Evolutionary conservation across 495 filamentous ascomycete genomes (phyloP).

Genomic region (Penicillium samsonianum): DNA sequence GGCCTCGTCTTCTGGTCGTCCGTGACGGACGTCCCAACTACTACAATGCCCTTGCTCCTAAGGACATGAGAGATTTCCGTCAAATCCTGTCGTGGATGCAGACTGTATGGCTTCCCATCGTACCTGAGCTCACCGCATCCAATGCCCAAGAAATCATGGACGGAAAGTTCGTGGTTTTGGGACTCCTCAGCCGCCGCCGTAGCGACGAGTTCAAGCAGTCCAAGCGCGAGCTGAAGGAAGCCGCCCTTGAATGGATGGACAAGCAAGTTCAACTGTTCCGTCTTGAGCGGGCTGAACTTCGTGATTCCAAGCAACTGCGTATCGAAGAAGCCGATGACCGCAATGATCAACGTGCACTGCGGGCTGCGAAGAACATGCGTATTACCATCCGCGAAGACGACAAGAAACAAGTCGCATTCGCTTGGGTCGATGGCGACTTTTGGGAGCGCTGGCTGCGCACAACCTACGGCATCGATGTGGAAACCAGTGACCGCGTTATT

Average conservation of each 20-base stretch:
- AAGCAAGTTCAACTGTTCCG: constrained; percentile 88
- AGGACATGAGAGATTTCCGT: constrained; percentile 84
- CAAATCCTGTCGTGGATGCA: constrained; percentile 90
- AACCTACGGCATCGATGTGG: constrained; percentile 87
- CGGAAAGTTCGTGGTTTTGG: constrained; percentile 87
- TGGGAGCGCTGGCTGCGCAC: constrained; percentile 96
- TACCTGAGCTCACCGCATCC: constrained; percentile 87
- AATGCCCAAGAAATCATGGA: constrained; percentile 96
- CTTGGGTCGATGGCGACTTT: constrained; percentile 97
- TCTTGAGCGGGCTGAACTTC: constrained; percentile 84
- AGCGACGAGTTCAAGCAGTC: constrained; percentile 74
- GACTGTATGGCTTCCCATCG: constrained; percentile 94
- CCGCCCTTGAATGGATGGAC: constrained; percentile 96
- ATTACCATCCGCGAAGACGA: constrained; percentile 86
- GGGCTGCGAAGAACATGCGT: constrained; percentile 85
- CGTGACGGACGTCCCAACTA: constrained; percentile 86
- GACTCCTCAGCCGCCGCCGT: constrained; percentile 78
- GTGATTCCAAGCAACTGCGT: constrained; percentile 90
- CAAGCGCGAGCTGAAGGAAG: constrained; percentile 90
- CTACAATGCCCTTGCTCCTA: constrained; percentile 78
- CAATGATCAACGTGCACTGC: constrained; percentile 81
- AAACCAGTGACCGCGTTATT: constrained; percentile 85
- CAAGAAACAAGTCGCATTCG: constrained; percentile 88
- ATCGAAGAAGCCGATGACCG: constrained; percentile 96
- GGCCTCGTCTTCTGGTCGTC: constrained; percentile 87